Base-by-base conservation (phyloP, 768 basidiomycete species). In the Porpolomopsis calyptriformis region DNA sequence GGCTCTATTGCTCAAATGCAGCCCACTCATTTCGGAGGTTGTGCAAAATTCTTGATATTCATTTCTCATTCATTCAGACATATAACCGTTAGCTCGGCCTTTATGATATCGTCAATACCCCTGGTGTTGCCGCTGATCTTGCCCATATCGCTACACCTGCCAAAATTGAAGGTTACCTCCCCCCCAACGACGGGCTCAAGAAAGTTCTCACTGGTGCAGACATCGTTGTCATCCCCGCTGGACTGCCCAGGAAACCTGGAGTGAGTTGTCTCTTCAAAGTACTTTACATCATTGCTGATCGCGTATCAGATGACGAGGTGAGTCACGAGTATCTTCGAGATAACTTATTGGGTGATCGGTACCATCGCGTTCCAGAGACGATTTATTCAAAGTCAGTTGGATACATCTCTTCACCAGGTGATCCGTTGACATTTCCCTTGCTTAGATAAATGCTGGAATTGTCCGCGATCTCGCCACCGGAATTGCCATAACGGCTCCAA, bases 81-180 rank as follows among this genome's bases (percentile, higher is more conserved):
- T 20, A 4, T 2, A 14, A 23, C 1, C 43, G n/a, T 16, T 56
- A 92, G 84, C 83, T 98, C 42, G 70, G 78, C 43, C 79, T 97
- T 49, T 97, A 74, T 62, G 94, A 98, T 89, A 93, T 97, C 66
- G 90, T 93, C 58, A 87, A 90, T 65, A 85, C 92, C n/a, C 90
- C 90, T 12, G 94, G 94, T 60, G 94, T 99, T 52, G 91, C 92
- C 27, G 88, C 82, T 48, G 94, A 99, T 70, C 73, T 97, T 48
- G 84, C 86, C 47, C 94, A 97, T 64, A 93, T 98, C 66, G 74
- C 86, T 43, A 93, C 92, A 29, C 80, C 84, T 9, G 81, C 90
- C 35, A 84, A 85, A 64, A 82, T 91, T 23, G 71, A 76, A 49
- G 92, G 91, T n/a, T 85, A 72, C 62, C 74, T 90, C 14, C 74